These are phyloP conservation scores for Cenchrus purpureus DNA, from an alignment of 176 grass and related monocot species.

Conservation along the genomic window DNA sequence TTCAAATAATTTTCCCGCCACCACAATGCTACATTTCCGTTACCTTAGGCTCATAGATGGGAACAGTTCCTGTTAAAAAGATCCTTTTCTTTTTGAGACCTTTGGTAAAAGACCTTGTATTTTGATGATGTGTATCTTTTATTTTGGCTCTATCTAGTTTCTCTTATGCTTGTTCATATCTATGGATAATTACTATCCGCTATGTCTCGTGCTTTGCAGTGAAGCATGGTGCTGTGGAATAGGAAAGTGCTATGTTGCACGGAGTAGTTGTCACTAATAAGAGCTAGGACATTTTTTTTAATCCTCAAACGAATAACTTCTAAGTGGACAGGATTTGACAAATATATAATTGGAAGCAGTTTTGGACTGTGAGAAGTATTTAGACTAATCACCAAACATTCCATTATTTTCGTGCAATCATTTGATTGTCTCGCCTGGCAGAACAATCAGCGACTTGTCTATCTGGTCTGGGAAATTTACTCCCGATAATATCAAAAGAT, in stretches of 20 bases:
- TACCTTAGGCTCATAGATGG: not conserved
- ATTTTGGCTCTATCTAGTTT: not conserved
- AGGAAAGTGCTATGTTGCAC: not conserved
- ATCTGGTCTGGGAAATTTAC: not conserved
- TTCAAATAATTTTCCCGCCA: not conserved
- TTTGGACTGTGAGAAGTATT: conserved; percentile 8
- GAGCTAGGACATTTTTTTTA: not conserved
- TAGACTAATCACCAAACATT: not conserved
- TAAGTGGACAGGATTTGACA: conserved; percentile 2
- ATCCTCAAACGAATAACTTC: not conserved
- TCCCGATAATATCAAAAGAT: not conserved
- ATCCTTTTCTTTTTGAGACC: too few relatives aligned
- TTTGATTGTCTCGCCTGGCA: not conserved
- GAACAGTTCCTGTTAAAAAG: not conserved
- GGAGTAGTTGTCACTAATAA: conserved; percentile 15
- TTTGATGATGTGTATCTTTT: not conserved
- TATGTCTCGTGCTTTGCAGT: not conserved
- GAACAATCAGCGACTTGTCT: not conserved
- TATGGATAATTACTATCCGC: not conserved
- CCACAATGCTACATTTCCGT: not conserved
- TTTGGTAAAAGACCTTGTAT: not conserved
- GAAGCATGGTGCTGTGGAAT: not conserved
- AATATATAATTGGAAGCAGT: conserved; percentile 10
- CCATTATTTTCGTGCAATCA: not conserved
- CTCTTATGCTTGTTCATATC: not conserved